A percentile compares a stretch with the other conserved stretches of the same genome.
Conservation (phyloP, 169 alveolate genomes). For the Cryptosporidium sp. region DNA sequence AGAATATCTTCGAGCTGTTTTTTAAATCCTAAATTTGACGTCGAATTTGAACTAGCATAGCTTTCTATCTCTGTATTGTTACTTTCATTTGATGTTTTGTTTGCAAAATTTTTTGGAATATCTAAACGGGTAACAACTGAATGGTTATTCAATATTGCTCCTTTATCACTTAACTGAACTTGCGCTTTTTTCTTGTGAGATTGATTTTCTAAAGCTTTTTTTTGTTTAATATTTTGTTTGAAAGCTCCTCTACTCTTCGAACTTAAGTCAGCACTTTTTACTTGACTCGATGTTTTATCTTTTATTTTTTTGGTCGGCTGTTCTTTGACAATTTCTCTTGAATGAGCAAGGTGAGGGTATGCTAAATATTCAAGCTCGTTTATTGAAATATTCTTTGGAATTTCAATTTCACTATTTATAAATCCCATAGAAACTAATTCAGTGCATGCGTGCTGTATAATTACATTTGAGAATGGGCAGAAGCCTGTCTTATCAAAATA, state of each 20-base stretch:
- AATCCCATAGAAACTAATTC: slow-evolving; percentile 64
- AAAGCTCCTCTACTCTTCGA: neutral
- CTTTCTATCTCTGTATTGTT: neutral
- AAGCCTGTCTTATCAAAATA: slow-evolving; percentile 5
- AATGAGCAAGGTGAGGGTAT: slow-evolving; percentile 42
- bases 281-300: neutral
- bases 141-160: neutral
- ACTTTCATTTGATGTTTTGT: neutral
- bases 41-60: neutral
- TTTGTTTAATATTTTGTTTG: neutral
- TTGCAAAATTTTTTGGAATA: neutral
- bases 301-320: neutral
- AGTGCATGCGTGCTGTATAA: slow-evolving; percentile 65
- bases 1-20: slow-evolving; percentile 15
- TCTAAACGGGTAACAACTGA: neutral
- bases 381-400: slow-evolving; percentile 55
- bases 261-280: neutral
- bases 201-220: neutral
- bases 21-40: neutral
- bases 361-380: slow-evolving; percentile 52
- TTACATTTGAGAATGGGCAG: slow-evolving; percentile 57
- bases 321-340: neutral
- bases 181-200: neutral
- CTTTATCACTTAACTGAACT: neutral
- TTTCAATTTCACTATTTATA: slow-evolving; percentile 24